A percentile compares a stretch with the other conserved stretches of the same genome.
phyloP scores from a whole-genome alignment of 176 grass and related monocot species.

The Ensete ventricosum region DNA sequence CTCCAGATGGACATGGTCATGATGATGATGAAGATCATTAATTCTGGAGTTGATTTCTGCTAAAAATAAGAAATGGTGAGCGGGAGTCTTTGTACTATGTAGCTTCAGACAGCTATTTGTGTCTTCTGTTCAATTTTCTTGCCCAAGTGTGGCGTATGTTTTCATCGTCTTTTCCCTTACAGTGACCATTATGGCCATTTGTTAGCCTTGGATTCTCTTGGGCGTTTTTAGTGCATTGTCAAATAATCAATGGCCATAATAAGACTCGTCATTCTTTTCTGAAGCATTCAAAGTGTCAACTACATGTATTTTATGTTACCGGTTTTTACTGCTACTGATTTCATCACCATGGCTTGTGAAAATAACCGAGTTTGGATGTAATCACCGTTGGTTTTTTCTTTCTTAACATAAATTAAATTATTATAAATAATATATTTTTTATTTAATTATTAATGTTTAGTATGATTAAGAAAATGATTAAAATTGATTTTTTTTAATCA shows the following conservation, averaged over 20 bases:
- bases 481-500: too few relatives aligned
- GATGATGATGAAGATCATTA: conserved; percentile 48
- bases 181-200: background rate
- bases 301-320: background rate
- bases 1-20: conserved; percentile 61
- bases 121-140: conserved; percentile 1
- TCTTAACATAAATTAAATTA: too few relatives aligned
- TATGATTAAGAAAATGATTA: too few relatives aligned
- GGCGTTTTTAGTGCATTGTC: background rate
- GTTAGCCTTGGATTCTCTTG: too few relatives aligned
- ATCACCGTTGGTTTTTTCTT: too few relatives aligned
- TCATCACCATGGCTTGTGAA: background rate
- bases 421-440: too few relatives aligned
- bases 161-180: background rate
- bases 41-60: conserved; percentile 1
- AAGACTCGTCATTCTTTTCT: background rate
- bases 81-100: background rate
- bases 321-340: background rate
- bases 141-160: background rate
- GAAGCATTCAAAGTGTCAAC: background rate
- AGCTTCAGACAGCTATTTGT: background rate
- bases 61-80: background rate
- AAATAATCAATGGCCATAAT: background rate
- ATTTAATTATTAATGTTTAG: too few relatives aligned
- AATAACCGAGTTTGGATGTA: too few relatives aligned